Evolutionary conservation across 2,329 filamentous ascomycete genomes (phyloP).

Genomic region (Hypoxylon sp.): DNA sequence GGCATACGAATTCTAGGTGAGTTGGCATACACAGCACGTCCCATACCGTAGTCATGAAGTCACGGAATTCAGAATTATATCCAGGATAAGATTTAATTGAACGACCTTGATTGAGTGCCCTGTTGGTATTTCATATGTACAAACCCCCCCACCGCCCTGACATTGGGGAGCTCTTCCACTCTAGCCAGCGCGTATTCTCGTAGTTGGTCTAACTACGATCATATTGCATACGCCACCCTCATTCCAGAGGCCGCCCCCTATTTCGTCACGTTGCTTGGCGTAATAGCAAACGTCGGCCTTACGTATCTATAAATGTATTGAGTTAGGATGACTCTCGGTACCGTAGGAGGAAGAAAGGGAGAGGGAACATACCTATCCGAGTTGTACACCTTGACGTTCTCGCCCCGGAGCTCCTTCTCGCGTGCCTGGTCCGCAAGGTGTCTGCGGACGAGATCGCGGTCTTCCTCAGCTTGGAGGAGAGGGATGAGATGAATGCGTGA

Average conservation of each 20-base stretch:
- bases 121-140: slow-evolving; percentile 23
- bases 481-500: slow-evolving; percentile 94
- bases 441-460: slow-evolving; percentile 92
- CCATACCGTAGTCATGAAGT: background rate
- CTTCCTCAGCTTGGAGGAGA: slow-evolving; percentile 94
- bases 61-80: background rate
- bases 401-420: slow-evolving; percentile 91
- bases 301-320: slow-evolving; percentile 73
- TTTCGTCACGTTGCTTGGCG: slow-evolving; percentile 74
- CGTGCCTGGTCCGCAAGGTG: slow-evolving; percentile 88
- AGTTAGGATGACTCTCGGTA: slow-evolving; percentile 13
- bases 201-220: background rate
- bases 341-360: background rate
- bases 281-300: slow-evolving; percentile 82
- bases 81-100: background rate
- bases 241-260: slow-evolving; percentile 58
- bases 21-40: background rate
- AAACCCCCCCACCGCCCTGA: slow-evolving; percentile 8
- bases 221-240: slow-evolving; percentile 58
- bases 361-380: slow-evolving; percentile 78
- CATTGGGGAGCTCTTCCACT: slow-evolving; percentile 40
- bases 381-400: slow-evolving; percentile 88
- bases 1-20: background rate
- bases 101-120: slow-evolving; percentile 17
- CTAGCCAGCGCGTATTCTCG: slow-evolving; percentile 17